phyloP scores from a whole-genome alignment of 495 filamentous ascomycete genomes.

The Penicillium parvum region DNA sequence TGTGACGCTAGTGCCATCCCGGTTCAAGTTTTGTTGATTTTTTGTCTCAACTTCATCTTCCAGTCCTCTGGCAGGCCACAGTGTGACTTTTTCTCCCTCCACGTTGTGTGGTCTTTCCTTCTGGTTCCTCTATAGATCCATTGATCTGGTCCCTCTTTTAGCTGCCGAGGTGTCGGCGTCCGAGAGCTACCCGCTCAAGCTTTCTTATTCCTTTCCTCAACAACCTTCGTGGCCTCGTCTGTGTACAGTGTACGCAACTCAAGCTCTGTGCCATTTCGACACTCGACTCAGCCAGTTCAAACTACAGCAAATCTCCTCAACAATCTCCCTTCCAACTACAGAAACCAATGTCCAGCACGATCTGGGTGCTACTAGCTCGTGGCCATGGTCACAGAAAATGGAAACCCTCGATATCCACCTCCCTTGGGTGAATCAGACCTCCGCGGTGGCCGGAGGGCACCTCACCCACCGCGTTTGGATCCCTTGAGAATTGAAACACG shows the following conservation, averaged over 20 bases:
- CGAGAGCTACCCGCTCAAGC: conserved; percentile 5
- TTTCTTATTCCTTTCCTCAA: conserved; percentile 2
- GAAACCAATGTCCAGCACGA: conserved; percentile 47
- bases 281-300: neutral
- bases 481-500: conserved; percentile 32
- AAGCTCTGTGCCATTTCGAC: neutral
- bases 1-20: conserved; percentile 23
- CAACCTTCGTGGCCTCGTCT: conserved; percentile 2
- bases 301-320: conserved; percentile 1
- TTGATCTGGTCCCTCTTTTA: conserved; percentile 1
- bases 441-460: conserved; percentile 31
- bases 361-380: conserved; percentile 37
- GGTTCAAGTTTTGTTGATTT: conserved; percentile 27
- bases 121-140: conserved; percentile 4
- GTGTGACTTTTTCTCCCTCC: conserved; percentile 7
- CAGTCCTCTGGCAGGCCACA: conserved; percentile 30
- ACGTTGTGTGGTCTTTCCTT: conserved; percentile 9
- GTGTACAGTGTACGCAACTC: conserved; percentile 5
- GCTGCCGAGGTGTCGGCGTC: conserved; percentile 1
- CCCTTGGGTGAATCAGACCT: conserved; percentile 31
- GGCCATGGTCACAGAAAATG: conserved; percentile 51
- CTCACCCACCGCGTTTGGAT: conserved; percentile 32
- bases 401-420: conserved; percentile 35
- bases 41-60: conserved; percentile 23
- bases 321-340: conserved; percentile 5